Evolutionary conservation across 1,284 basidiomycete genomes (phyloP).

Genomic region (Ganoderma boninense): DNA sequence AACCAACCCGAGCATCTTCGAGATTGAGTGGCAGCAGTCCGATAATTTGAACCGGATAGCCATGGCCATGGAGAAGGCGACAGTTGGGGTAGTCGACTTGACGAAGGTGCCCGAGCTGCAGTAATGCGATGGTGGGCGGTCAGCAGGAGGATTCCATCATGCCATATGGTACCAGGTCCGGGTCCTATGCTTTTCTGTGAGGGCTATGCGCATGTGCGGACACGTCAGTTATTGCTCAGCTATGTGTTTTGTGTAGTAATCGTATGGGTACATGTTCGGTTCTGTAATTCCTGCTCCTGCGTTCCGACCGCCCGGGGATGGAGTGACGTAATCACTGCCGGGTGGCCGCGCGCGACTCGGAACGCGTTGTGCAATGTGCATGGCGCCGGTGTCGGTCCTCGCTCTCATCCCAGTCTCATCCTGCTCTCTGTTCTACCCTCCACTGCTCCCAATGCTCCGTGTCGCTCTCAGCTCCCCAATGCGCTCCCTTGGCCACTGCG

Average conservation of each 20-base stretch:
- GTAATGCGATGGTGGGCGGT: slow-evolving; percentile 8
- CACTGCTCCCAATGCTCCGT: slow-evolving; percentile 43
- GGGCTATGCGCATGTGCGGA: neutral
- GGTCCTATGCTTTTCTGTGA: slow-evolving; percentile 17
- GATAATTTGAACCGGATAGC: slow-evolving; percentile 62
- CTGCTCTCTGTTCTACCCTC: slow-evolving; percentile 7
- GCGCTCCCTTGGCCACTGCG: slow-evolving; percentile 37
- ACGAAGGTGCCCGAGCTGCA: slow-evolving; percentile 50
- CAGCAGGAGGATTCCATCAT: neutral
- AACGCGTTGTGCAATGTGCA: too few relatives aligned
- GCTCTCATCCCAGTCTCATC: slow-evolving; percentile 13
- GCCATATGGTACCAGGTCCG: slow-evolving; percentile 3
- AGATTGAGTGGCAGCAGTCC: slow-evolving; percentile 67
- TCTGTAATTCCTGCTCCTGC: neutral
- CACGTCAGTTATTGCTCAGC: slow-evolving; percentile 10
- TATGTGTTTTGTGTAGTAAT: slow-evolving; percentile 1
- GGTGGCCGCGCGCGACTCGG: slow-evolving; percentile 16
- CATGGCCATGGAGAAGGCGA: slow-evolving; percentile 61
- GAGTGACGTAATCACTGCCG: slow-evolving; percentile 31
- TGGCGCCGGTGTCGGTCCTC: slow-evolving; percentile 6
- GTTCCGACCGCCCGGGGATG: neutral
- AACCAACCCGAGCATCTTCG: slow-evolving; percentile 65
- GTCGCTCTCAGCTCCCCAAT: slow-evolving; percentile 36
- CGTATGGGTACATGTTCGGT: neutral
- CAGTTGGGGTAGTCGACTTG: slow-evolving; percentile 64